Evolutionary conservation across 1,284 basidiomycete species (phyloP), one percentile per base, ranked within the genome.

Genomic region (Apiotrichum sp.): DNA sequence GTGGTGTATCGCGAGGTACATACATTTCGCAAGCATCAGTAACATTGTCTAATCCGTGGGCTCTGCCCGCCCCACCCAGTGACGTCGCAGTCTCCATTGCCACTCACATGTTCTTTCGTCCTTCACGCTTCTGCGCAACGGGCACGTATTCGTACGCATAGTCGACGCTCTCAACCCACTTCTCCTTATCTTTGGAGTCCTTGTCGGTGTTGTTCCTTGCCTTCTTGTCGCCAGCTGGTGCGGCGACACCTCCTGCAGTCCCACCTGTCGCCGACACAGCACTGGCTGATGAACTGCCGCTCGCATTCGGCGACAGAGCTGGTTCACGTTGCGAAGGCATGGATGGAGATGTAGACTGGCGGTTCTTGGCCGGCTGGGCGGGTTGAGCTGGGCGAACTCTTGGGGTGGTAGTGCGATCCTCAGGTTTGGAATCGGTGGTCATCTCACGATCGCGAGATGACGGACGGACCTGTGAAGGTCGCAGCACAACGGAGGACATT

Each of bases 141-240:
- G 68, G 66, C 22, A 74, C 71, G 56, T 74, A 74, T 54, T 74
- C 72, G 59, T 74, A 74, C 40, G 71, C 72, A 52, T 65, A 72
- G 48, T 74, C 72, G 10, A 63, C 61, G 52, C 61, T 65, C 52
- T 68, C 66, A 5, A 63, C 52, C 65, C 65, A 67, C 49, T 61
- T 61, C 41, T 55, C 56, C 46, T 42, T 55, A 22, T 22, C 22
- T 22, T 22, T 22, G 22, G 22, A 22, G 4, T 29, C 36, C 38
- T 55, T 55, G 47, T 35, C 35, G 13, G 35, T 38, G n/a, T 4
- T 14, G 11, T 8, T 11, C 34, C 50, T 50, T 34, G 22, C 22
- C 31, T 58, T 51, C 40, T 41, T 34, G 32, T 39, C 47, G 38
- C 31, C 47, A 9, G 49, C 16, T 1, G 49, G 14, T 2, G 39